Evolutionary conservation across 2,329 filamentous ascomycete species (phyloP), one percentile per base, ranked within the genome.

Genomic region (Xylariaceae sp.): DNA sequence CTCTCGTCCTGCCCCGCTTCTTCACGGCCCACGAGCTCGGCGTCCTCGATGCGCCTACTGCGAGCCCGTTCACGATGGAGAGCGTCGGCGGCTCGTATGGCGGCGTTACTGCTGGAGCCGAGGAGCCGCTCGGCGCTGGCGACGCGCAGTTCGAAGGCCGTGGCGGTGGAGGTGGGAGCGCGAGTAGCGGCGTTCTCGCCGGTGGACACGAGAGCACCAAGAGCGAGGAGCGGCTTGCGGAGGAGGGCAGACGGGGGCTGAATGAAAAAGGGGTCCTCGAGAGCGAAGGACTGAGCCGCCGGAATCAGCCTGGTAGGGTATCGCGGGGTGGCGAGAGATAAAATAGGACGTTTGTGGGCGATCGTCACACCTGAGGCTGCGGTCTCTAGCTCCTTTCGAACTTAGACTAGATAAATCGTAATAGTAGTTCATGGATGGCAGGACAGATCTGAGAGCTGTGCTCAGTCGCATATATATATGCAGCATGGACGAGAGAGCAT

Each of bases 11-110:
- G 60, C 88, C 88, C 1, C 73, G 73, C 27, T 77, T 82, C 67
- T 86, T 91, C 61, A 77, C 75, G 0, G 65, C 72, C 0, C 78
- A 82, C 39, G 88, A 91, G 70, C 73, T 92, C 20, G 73, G 72
- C 0, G 68, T 79, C 6, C 73, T 92, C 18, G 89, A 93, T 67
- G 86, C 75, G n/a, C 86, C 88, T 0, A 91, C 89, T 0, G 89
- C 89, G 1, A 88, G 85, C 50, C 78, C 82, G 7, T 90, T 90
- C 54, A 90, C 84, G 0, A 90, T 91, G 86, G 86, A 91, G 70
- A 87, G 85, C 53, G 86, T 88, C 5, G 87, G 87, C 10, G 88
- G 87, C 0, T 74, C 77, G 13, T 84, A 84, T 67, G 83, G 80
- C 0, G 71, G 72, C 29, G 70, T 43, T 8, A 60, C 55, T 2